Percentiles rank a stretch among this genome's conserved stretches.
Evolutionary conservation across 495 filamentous ascomycete species (phyloP).

Genomic region (Aspergillus asperescens): DNA sequence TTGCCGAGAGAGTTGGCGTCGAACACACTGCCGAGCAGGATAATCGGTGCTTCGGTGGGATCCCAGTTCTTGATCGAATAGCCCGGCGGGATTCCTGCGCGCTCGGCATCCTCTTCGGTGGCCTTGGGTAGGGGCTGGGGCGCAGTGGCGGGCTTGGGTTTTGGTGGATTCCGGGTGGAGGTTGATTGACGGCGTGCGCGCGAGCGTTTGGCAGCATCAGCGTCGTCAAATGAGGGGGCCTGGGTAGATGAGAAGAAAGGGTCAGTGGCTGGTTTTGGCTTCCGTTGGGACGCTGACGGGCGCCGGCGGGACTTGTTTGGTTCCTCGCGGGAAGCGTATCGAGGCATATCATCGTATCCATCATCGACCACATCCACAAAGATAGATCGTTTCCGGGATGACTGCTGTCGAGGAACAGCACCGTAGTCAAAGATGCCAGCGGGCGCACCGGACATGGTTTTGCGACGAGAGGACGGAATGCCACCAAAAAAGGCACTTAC

Average conservation of each 20-base stretch:
- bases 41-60: constrained; percentile 85
- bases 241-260: constrained; percentile 48
- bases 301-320: constrained; percentile 32
- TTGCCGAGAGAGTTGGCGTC: constrained; percentile 96
- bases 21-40: constrained; percentile 91
- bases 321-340: constrained; percentile 22
- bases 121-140: constrained; percentile 58
- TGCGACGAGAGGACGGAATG: constrained; percentile 29
- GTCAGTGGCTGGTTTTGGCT: constrained; percentile 50
- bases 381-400: constrained; percentile 48
- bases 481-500: constrained; percentile 53
- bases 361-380: constrained; percentile 52
- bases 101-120: constrained; percentile 77
- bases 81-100: constrained; percentile 77
- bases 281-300: constrained; percentile 37
- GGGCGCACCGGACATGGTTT: constrained; percentile 35
- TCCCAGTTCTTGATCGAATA: constrained; percentile 99
- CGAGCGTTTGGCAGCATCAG: constrained; percentile 40
- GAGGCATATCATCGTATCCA: constrained; percentile 42
- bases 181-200: constrained; percentile 47
- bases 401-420: constrained; percentile 34
- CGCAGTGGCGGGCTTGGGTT: constrained; percentile 41
- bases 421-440: constrained; percentile 36
- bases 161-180: constrained; percentile 40
- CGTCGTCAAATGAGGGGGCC: constrained; percentile 43